Percentiles rank a stretch among this genome's conserved stretches.
Conservation (phyloP, 1,284 basidiomycete genomes). For the Ganoderma sinense region DNA sequence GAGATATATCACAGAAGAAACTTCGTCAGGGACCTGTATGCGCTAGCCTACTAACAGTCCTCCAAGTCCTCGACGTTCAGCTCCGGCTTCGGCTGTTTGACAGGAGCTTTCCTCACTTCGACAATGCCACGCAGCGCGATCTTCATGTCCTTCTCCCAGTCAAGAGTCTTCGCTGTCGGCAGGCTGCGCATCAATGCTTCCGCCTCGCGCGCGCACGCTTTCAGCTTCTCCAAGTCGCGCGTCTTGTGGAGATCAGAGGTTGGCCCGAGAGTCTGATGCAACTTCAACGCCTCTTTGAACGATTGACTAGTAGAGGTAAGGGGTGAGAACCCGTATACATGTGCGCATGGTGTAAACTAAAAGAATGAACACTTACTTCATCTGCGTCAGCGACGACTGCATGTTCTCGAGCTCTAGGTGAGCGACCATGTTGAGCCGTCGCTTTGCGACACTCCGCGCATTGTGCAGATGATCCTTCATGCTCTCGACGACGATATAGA, state of each 20-base stretch:
- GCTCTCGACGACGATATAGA: slow-evolving; percentile 53
- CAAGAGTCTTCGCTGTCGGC: slow-evolving; percentile 25
- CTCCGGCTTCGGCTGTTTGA: slow-evolving; percentile 23
- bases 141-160: slow-evolving; percentile 34
- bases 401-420: slow-evolving; percentile 46
- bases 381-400: slow-evolving; percentile 38
- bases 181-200: slow-evolving; percentile 23
- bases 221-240: slow-evolving; percentile 31
- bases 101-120: slow-evolving; percentile 18
- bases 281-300: slow-evolving; percentile 24
- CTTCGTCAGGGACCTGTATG: background rate
- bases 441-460: slow-evolving; percentile 45
- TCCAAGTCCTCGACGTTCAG: slow-evolving; percentile 28
- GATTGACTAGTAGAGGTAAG: slow-evolving; percentile 10
- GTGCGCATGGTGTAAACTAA: background rate
- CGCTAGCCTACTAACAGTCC: slow-evolving; percentile 1
- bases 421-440: slow-evolving; percentile 38
- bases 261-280: slow-evolving; percentile 30
- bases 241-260: slow-evolving; percentile 30
- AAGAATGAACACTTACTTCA: slow-evolving; percentile 25
- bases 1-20: background rate
- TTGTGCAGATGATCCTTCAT: slow-evolving; percentile 37
- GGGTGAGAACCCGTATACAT: background rate
- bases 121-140: slow-evolving; percentile 37
- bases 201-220: slow-evolving; percentile 23